Base-by-base conservation (phyloP, 352 stramenopile species). In the Thalassiosira livingstoniorum region DNA sequence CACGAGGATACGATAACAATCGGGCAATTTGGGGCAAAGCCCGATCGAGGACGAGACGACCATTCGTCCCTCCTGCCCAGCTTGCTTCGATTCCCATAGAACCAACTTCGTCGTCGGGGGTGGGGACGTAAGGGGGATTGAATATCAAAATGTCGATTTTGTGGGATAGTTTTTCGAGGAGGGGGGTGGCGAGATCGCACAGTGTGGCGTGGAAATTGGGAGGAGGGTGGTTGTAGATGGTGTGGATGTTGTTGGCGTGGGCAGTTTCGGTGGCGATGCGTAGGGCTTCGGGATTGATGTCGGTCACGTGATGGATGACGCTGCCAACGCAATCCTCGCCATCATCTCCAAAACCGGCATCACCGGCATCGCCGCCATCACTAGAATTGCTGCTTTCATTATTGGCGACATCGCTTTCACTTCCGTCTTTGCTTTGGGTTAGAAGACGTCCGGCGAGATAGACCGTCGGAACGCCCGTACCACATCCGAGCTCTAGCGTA, bases 51-150 rank as follows among this genome's bases (percentile, higher is more conserved):
- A 99, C 97, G 76, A 97, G 92, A 42, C 97, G 93, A 18, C 97
- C 97, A 64, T 98, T 86, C 7, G 91, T 66, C 2, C 97, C 97
- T 43, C 97, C 97, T 5, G 97, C 97, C 97, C 97, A 99, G 25
- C 96, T 96, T 25, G 97, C 97, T 85, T 98, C 96, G 81, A 99
- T 99, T 0, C 96, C 97, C 27, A 94, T 96, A 34, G 65, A 83
- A 53, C 73, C 82, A 23, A 99, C 96, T 92, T 99, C 97, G 25
- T 98, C 93, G 1, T 96, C 95, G 4, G 97, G 95, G 25, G 97
- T 99, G 27, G 97, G 97, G 62, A 99, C 97, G 80, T 99, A 99
- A 11, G 97, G 97, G 23, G 97, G 97, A 91, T 99, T 99, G 86
- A 99, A 99, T 23, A 99, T 85, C 45, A 99, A 83, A 57, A 98